A percentile compares a stretch with the other conserved stretches of the same genome.
Evolutionary conservation across 1,284 basidiomycete species (phyloP).

Genomic region (Fomitopsis pinicola): DNA sequence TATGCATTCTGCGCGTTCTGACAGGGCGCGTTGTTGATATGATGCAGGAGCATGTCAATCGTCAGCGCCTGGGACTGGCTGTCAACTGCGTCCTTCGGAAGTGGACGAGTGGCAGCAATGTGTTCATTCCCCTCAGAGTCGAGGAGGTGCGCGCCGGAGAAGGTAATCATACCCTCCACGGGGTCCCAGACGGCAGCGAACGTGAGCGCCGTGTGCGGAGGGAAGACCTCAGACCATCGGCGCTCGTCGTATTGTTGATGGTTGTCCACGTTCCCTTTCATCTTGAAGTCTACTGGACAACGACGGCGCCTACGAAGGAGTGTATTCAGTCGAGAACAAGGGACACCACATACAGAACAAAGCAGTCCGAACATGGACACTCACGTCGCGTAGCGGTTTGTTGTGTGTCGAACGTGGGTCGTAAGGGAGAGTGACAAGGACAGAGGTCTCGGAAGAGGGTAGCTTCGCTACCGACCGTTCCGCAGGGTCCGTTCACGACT

Average conservation of each 20-base stretch:
- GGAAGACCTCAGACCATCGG: conserved; percentile 53
- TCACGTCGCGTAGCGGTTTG: background rate
- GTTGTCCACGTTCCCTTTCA: background rate
- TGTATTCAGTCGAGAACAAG: background rate
- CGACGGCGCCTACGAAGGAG: background rate
- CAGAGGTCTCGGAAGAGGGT: background rate
- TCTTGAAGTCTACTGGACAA: background rate
- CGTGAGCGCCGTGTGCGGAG: conserved; percentile 49
- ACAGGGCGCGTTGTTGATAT: background rate
- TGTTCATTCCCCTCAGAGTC: conserved; percentile 26
- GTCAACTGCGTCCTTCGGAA: conserved; percentile 22
- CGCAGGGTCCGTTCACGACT: background rate
- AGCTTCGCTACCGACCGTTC: background rate
- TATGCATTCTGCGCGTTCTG: conserved; percentile 4
- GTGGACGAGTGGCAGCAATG: conserved; percentile 18
- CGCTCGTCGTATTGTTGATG: conserved; percentile 16
- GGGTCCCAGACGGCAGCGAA: conserved; percentile 59
- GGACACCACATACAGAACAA: background rate
- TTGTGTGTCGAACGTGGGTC: background rate
- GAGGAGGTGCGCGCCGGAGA: conserved; percentile 45
- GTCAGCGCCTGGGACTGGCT: conserved; percentile 35
- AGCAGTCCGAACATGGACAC: background rate
- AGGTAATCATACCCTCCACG: conserved; percentile 51
- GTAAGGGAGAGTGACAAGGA: background rate
- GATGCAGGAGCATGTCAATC: conserved; percentile 23